Conservation (phyloP, 164 flowering plant genomes). For the Umbellularia californica region DNA sequence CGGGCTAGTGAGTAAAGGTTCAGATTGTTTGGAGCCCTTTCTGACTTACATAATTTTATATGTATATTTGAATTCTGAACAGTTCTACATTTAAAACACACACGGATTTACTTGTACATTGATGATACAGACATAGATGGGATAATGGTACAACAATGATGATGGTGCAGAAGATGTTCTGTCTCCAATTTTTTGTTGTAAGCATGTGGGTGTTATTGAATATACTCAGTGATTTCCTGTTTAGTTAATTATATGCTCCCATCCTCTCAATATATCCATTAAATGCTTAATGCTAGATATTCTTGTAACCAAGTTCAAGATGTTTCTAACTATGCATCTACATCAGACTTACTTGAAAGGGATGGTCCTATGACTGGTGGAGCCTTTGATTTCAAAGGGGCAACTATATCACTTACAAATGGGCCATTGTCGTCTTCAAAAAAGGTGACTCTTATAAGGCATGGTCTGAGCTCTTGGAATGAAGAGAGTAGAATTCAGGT, state of each 20-base stretch:
- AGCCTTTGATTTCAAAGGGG: conserved; percentile 60
- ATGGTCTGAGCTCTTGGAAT: conserved; percentile 81
- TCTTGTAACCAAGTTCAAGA: not conserved
- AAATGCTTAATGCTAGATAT: not conserved
- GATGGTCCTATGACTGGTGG: conserved; percentile 53
- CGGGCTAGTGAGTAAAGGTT: too few relatives aligned
- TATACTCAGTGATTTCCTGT: not conserved
- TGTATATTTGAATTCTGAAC: too few relatives aligned
- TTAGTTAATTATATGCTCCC: not conserved
- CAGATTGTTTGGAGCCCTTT: too few relatives aligned
- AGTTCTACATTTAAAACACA: too few relatives aligned
- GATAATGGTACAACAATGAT: not conserved
- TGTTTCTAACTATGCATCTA: not conserved
- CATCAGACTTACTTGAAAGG: conserved; percentile 31
- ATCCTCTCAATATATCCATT: not conserved
- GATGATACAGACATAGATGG: not conserved
- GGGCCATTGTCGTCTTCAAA: conserved; percentile 38
- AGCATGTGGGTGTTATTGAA: not conserved
- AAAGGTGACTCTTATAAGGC: conserved; percentile 66
- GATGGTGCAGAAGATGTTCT: not conserved
- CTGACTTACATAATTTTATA: too few relatives aligned
- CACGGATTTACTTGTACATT: not conserved
- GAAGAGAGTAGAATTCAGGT: conserved; percentile 70
- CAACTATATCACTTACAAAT: conserved; percentile 48
- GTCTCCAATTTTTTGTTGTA: not conserved